Evolutionary conservation across 495 filamentous ascomycete species (phyloP).

Genomic region (Trichodelitschia bisporula): DNA sequence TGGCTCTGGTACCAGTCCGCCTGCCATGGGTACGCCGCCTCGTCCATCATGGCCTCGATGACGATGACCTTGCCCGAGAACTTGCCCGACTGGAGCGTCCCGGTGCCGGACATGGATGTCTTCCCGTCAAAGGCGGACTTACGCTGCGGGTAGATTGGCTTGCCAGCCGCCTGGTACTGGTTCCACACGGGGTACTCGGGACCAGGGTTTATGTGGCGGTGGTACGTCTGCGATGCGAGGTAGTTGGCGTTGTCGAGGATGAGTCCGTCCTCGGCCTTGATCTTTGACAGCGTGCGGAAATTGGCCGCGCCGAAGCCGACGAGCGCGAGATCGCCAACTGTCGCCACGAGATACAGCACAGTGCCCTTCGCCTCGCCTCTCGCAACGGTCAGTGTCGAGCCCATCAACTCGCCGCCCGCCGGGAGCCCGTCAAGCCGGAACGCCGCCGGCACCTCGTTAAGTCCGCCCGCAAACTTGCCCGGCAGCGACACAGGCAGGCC

Average conservation of each 20-base stretch:
- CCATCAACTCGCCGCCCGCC: neutral
- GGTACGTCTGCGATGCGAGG: neutral
- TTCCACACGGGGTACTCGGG: neutral
- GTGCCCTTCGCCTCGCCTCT: neutral
- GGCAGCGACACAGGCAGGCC: neutral
- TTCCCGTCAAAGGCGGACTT: neutral
- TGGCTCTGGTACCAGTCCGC: neutral
- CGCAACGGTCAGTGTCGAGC: neutral
- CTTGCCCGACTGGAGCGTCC: neutral
- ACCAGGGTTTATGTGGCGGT: neutral
- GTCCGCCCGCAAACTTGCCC: neutral
- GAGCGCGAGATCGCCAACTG: neutral
- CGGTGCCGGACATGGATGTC: neutral
- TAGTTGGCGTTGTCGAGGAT: neutral
- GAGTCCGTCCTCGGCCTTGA: neutral
- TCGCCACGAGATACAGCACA: neutral
- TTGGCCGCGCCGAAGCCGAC: neutral
- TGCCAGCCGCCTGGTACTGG: neutral
- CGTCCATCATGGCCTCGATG: neutral
- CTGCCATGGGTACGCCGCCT: neutral
- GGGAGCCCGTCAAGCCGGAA: neutral
- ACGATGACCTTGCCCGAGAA: neutral
- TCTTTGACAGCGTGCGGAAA: neutral
- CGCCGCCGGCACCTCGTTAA: neutral
- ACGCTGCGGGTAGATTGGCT: neutral